phyloP scores from a whole-genome alignment of 352 stramenopile species.

The Phytophthora sp. region DNA sequence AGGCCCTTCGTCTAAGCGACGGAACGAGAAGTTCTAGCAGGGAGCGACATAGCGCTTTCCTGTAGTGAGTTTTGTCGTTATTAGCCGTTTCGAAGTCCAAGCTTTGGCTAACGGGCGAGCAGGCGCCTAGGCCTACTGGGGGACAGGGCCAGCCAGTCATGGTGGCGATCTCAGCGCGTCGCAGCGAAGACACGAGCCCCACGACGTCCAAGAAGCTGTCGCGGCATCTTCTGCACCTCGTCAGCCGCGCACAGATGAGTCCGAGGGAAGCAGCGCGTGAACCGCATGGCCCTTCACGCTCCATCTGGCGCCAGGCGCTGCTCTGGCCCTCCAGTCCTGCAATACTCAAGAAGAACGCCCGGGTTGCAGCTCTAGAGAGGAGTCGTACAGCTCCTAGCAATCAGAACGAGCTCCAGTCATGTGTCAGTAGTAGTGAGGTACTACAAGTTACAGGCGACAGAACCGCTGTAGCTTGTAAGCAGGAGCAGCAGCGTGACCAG shows the following conservation, averaged over 20 bases:
- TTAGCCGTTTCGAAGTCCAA: conserved; percentile 26
- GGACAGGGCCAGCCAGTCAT: conserved; percentile 33
- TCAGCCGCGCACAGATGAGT: conserved; percentile 24
- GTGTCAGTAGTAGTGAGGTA: conserved; percentile 7
- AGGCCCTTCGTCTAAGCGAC: too few species aligned
- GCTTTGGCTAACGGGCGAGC: conserved; percentile 21
- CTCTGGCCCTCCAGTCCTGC: conserved; percentile 41
- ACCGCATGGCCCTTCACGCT: conserved; percentile 24
- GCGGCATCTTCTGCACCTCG: conserved; percentile 32
- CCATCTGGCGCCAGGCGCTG: conserved; percentile 43
- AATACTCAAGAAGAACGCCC: conserved; percentile 44
- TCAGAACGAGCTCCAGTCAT: conserved; percentile 27
- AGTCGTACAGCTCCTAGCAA: conserved; percentile 29
- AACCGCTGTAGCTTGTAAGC: background rate
- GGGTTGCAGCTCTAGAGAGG: conserved; percentile 22
- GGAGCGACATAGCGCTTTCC: conserved; percentile 4
- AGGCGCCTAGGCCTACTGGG: conserved; percentile 21
- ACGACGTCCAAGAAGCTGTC: conserved; percentile 28
- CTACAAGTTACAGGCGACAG: conserved; percentile 10
- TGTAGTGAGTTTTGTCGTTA: conserved; percentile 22
- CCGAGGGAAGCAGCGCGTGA: conserved; percentile 25
- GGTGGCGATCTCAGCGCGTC: conserved; percentile 32
- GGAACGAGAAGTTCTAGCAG: conserved; percentile 15
- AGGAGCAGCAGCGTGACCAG: conserved; percentile 9
- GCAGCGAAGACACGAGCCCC: conserved; percentile 27